Percentiles rank a stretch among this genome's conserved stretches.
Evolutionary conservation across 352 stramenopile genomes (phyloP).

Genomic region (Globisporangium irregulare): DNA sequence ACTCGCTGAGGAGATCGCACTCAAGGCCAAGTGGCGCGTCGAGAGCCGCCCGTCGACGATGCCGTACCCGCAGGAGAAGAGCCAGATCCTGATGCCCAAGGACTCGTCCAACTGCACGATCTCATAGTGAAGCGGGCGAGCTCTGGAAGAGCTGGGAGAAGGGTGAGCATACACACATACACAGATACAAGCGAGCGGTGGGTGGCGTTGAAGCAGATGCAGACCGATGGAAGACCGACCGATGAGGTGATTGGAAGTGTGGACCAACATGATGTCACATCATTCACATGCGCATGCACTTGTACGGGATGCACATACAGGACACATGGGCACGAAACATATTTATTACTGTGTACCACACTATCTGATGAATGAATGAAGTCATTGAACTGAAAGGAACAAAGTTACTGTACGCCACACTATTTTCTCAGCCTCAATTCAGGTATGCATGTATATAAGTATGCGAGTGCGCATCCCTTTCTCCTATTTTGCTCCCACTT

Average conservation of each 20-base stretch:
- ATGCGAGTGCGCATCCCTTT: neutral
- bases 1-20: conserved; percentile 68
- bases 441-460: neutral
- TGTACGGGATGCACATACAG: neutral
- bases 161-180: neutral
- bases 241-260: conserved; percentile 2
- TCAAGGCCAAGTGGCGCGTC: conserved; percentile 62
- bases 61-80: conserved; percentile 77
- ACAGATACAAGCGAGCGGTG: neutral
- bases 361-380: conserved; percentile 8
- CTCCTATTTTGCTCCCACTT: neutral
- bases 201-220: neutral
- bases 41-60: conserved; percentile 54
- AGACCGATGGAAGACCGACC: neutral
- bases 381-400: neutral
- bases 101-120: conserved; percentile 29
- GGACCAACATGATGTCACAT: conserved; percentile 9
- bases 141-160: neutral
- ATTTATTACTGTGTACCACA: conserved; percentile 13
- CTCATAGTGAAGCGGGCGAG: neutral
- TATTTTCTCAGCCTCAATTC: neutral
- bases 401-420: neutral
- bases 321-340: neutral
- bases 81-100: conserved; percentile 69
- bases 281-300: neutral